Base-by-base conservation (phyloP, 441 rosid genomes). In the Arabidopsis lyrata region DNA sequence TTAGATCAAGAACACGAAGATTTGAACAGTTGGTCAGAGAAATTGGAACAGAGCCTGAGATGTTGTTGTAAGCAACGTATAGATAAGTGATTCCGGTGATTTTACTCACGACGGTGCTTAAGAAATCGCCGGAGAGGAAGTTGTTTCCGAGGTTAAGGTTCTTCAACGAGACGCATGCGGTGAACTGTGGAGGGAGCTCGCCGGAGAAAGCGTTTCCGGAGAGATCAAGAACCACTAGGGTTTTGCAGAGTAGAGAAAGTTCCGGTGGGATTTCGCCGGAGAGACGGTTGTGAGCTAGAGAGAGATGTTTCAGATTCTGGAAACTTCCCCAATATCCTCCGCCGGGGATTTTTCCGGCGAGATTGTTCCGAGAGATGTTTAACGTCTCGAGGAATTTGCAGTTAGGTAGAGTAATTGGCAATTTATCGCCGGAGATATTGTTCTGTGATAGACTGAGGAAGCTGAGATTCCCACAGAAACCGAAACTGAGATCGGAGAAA, bases 1-100 rank as follows among this genome's bases (percentile, higher is more conserved):
- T 84, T 54, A 95, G 88, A 81, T 95, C 99, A 34, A 95, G 89
- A 73, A 88, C 92, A 60, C 78, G 83, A 8, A 95, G 97, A 57
- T 73, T 80, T 57, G 83, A 75, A 78, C 87, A 85, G 66, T 87
- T 88, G 5, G 84, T 72, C 22, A 95, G 84, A 35, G 97, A 78
- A 13, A 76, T 64, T 0, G 99, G 99, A 68, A 94, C 86, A 27
- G 77, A 57, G 63, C 97, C 97, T 11, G 86, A 84, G 41, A 95
- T 67, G 74, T 95, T 92, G 86, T 95, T 95, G 86, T 83, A 87
- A n/a, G 97, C 83, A 27, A 83, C 84, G 72, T 87, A 82, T 1
- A 92, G 87, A 77, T 69, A 76, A 53, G 65, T 81, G 77, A 95
- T 83, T 57, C 76, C 80, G 0, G 85, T 75, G 56, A 95, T 82